A percentile compares a stretch with the other conserved stretches of the same genome.
Evolutionary conservation across 108 stramenopile genomes (phyloP).

Genomic region (Schizochytrium sp.): DNA sequence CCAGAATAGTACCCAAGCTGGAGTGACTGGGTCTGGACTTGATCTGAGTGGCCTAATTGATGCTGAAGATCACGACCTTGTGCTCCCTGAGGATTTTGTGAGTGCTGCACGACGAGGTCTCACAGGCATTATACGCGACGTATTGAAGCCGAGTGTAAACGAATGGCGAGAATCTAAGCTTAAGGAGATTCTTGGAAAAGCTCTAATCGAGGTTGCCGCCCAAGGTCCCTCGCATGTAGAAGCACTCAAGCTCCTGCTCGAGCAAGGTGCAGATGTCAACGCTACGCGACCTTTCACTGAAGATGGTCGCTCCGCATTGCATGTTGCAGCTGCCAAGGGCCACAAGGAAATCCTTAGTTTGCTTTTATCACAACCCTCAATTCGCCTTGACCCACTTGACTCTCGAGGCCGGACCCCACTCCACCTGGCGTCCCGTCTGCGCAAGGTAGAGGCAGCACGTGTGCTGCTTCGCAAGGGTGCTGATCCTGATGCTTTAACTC

Average conservation of each 20-base stretch:
- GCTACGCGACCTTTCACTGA: not conserved
- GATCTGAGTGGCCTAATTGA: not conserved
- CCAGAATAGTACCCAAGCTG: not conserved
- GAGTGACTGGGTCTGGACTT: not conserved
- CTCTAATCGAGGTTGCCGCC: constrained; percentile 22
- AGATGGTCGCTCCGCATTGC: constrained; percentile 17
- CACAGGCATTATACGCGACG: not conserved
- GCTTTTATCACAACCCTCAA: not conserved
- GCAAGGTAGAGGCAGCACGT: constrained; percentile 29
- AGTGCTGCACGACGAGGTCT: constrained; percentile 7
- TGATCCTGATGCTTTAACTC: not conserved
- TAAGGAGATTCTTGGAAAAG: not conserved
- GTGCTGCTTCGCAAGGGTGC: constrained; percentile 31
- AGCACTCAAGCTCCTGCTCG: not conserved
- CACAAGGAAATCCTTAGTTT: constrained; percentile 13
- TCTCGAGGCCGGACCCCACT: constrained; percentile 9
- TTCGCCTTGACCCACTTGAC: not conserved
- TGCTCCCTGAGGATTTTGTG: not conserved
- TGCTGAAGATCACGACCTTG: not conserved
- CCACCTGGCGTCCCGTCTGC: constrained; percentile 13
- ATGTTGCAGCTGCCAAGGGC: constrained; percentile 39
- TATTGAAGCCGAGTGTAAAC: not conserved
- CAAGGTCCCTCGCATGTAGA: not conserved
- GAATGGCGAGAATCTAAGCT: not conserved
- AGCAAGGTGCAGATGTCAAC: constrained; percentile 41